A percentile compares a stretch with the other conserved stretches of the same genome.
phyloP scores from a whole-genome alignment of 139 green algal species.

The Chlorella vulgaris region DNA sequence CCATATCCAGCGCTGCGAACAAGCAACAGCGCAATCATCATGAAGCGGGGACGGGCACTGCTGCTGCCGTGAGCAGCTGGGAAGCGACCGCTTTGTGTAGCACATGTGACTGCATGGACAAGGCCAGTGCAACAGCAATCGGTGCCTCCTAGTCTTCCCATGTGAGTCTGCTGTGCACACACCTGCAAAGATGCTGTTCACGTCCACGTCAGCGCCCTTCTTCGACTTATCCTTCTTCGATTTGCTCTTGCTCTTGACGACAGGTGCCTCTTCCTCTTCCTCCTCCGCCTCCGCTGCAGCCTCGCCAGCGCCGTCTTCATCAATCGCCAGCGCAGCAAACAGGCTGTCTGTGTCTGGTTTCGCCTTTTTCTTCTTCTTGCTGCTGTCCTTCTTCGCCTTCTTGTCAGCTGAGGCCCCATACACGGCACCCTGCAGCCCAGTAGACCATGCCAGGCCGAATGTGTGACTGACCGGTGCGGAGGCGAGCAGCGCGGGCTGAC shows the following conservation, averaged over 20 bases:
- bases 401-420: slow-evolving; percentile 16
- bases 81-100: too few species aligned
- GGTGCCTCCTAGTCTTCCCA: too few species aligned
- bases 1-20: too few species aligned
- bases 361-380: slow-evolving; percentile 42
- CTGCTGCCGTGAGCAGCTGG: too few species aligned
- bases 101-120: too few species aligned
- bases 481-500: too few species aligned
- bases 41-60: too few species aligned
- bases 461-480: neutral
- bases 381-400: slow-evolving; percentile 54
- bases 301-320: slow-evolving; percentile 17
- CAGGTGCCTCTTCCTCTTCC: slow-evolving; percentile 20
- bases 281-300: slow-evolving; percentile 10
- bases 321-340: slow-evolving; percentile 64
- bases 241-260: slow-evolving; percentile 50
- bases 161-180: neutral
- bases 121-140: neutral
- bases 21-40: too few species aligned
- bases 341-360: slow-evolving; percentile 37
- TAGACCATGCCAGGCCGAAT: neutral
- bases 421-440: slow-evolving; percentile 7
- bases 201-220: slow-evolving; percentile 24
- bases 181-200: slow-evolving; percentile 14
- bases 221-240: slow-evolving; percentile 48